Percentiles rank a stretch among this genome's conserved stretches.
Evolutionary conservation across 1,284 basidiomycete species (phyloP).

Genomic region (Boletellus deceptivus): DNA sequence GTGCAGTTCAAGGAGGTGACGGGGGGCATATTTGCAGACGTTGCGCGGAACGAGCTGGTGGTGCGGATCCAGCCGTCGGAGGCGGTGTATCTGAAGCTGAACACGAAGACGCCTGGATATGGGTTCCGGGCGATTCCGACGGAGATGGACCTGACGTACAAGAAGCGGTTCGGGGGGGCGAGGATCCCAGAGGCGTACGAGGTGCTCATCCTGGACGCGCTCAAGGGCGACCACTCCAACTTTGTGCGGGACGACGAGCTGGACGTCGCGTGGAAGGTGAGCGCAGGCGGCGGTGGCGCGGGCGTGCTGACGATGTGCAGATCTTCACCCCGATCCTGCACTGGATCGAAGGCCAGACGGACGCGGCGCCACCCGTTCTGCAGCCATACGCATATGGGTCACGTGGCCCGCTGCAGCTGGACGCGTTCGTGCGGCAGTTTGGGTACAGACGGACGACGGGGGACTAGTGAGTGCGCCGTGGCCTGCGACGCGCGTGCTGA

Average conservation of each 20-base stretch:
- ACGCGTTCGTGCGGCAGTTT: constrained; percentile 71
- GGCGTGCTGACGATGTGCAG: constrained; percentile 38
- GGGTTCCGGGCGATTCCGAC: constrained; percentile 86
- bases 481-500: background rate
- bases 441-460: constrained; percentile 72
- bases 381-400: constrained; percentile 87
- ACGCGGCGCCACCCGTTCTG: constrained; percentile 60
- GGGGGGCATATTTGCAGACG: constrained; percentile 92
- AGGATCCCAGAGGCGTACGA: constrained; percentile 96
- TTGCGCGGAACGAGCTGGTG: constrained; percentile 92
- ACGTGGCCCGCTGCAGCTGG: constrained; percentile 85
- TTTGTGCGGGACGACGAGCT: constrained; percentile 96
- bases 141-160: constrained; percentile 97
- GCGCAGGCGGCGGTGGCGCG: constrained; percentile 17
- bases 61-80: constrained; percentile 94
- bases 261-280: constrained; percentile 92
- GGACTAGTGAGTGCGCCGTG: constrained; percentile 64
- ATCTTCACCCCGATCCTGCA: constrained; percentile 94
- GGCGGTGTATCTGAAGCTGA: constrained; percentile 93
- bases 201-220: constrained; percentile 84
- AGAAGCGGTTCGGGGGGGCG: constrained; percentile 84
- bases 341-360: constrained; percentile 80
- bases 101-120: constrained; percentile 90
- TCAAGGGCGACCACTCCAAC: constrained; percentile 87
- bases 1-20: constrained; percentile 97